Conservation (phyloP, 306 rosid species). For the Erythrophleum fordii region DNA sequence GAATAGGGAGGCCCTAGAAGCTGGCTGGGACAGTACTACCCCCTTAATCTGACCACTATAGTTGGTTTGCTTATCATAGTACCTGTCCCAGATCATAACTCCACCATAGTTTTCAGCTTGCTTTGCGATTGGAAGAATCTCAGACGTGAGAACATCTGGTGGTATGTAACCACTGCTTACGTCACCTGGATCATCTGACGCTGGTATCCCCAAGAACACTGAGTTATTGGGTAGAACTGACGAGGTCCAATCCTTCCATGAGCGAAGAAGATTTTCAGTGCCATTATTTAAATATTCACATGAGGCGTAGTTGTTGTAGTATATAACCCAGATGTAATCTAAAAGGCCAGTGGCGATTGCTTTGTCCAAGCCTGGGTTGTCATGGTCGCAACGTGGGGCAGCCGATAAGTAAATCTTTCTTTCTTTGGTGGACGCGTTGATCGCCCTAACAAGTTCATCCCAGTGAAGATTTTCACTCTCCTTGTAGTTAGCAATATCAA, state of each 20-base stretch:
- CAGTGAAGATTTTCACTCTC: slow-evolving; percentile 20
- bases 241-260: slow-evolving; percentile 52
- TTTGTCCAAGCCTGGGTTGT: not conserved
- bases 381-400: slow-evolving; percentile 45
- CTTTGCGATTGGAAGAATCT: not conserved
- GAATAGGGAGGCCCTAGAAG: no score
- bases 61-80: fast-evolving
- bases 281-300: slow-evolving; percentile 38
- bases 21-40: not conserved
- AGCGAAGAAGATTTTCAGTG: not conserved
- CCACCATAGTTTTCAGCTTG: slow-evolving; percentile 16
- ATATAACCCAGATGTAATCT: slow-evolving; percentile 61
- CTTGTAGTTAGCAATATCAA: slow-evolving; percentile 41
- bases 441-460: slow-evolving; percentile 42
- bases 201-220: slow-evolving; percentile 22
- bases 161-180: not conserved
- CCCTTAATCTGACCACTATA: not conserved
- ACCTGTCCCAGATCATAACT: slow-evolving; percentile 23
- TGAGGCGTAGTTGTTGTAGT: slow-evolving; percentile 43
- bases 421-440: not conserved
- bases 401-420: slow-evolving; percentile 41
- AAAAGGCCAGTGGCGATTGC: slow-evolving; percentile 50
- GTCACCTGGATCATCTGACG: no score
- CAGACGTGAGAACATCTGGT: not conserved
- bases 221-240: not conserved